Evolutionary conservation across 257 asterid species (phyloP).

Genomic region (Primulina eburnea): DNA sequence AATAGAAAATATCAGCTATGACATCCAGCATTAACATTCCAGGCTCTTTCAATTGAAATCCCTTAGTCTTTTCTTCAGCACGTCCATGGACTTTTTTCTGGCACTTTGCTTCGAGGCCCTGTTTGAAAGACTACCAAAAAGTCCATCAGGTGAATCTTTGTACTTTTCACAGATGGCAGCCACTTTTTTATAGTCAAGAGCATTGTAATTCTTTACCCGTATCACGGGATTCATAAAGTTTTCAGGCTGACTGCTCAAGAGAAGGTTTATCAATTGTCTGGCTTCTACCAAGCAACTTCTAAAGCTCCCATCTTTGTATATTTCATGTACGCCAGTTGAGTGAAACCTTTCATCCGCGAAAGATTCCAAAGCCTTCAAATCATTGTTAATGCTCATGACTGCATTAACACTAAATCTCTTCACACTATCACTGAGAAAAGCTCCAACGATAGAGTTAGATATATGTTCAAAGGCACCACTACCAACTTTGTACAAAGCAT

Average conservation of each 20-base stretch:
- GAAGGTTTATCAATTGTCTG: slow-evolving; percentile 75
- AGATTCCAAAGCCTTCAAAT: slow-evolving; percentile 65
- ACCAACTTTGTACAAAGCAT: slow-evolving; percentile 84
- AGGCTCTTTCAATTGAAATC: slow-evolving; percentile 64
- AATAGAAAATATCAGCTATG: slow-evolving; percentile 28
- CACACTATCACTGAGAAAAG: slow-evolving; percentile 62
- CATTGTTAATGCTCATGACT: slow-evolving; percentile 52
- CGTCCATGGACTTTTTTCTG: slow-evolving; percentile 78
- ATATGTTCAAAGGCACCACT: slow-evolving; percentile 84
- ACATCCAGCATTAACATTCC: slow-evolving; percentile 14
- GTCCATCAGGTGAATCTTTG: slow-evolving; percentile 78
- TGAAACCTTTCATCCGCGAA: slow-evolving; percentile 86
- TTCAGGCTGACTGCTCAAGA: slow-evolving; percentile 87
- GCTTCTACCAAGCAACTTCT: slow-evolving; percentile 70
- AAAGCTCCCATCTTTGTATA: slow-evolving; percentile 72
- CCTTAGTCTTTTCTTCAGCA: slow-evolving; percentile 68
- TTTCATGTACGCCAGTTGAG: slow-evolving; percentile 69
- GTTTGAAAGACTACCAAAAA: slow-evolving; percentile 81
- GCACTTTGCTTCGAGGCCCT: slow-evolving; percentile 78
- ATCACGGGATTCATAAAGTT: slow-evolving; percentile 96
- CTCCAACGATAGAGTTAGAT: slow-evolving; percentile 61
- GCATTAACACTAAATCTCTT: slow-evolving; percentile 78
- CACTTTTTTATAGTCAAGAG: slow-evolving; percentile 78
- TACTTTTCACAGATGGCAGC: slow-evolving; percentile 80
- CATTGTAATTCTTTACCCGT: slow-evolving; percentile 66